Conservation (phyloP, 768 basidiomycete genomes). For the Mrakia gelida region DNA sequence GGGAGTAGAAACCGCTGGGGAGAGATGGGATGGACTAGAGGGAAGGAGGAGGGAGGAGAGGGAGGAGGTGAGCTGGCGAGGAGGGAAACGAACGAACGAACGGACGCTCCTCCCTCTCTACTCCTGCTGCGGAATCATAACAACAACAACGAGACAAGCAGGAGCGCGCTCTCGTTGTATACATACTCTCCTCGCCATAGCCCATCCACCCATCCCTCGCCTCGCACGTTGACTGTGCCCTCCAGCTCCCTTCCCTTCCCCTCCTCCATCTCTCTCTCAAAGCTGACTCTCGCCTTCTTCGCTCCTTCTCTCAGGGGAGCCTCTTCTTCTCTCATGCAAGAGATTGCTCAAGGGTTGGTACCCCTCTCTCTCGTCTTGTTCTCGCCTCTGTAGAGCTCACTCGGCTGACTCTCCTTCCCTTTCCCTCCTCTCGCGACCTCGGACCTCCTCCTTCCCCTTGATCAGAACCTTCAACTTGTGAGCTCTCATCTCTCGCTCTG, state of each 20-base stretch:
- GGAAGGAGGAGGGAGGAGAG: background rate
- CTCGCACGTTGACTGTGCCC: background rate
- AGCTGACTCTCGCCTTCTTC: background rate
- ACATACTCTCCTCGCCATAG: too few relatives aligned
- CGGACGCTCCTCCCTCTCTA: background rate
- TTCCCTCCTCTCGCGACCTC: background rate
- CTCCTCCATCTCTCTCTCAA: background rate
- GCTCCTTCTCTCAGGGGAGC: constrained; percentile 66
- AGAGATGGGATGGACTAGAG: too few relatives aligned
- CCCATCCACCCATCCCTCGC: background rate
- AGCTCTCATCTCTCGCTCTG: background rate
- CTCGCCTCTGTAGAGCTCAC: background rate
- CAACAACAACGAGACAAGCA: background rate
- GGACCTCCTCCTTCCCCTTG: background rate
- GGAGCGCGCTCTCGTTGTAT: background rate
- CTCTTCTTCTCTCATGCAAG: constrained; percentile 95
- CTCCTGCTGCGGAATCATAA: background rate
- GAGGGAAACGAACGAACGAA: too few relatives aligned
- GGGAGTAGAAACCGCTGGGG: too few relatives aligned
- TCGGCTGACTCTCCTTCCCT: constrained; percentile 13
- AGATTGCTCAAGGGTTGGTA: constrained; percentile 90
- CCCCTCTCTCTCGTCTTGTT: background rate
- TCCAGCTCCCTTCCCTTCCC: background rate
- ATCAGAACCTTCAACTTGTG: constrained; percentile 97
- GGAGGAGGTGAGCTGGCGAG: constrained; percentile 5